phyloP scores from a whole-genome alignment of 768 basidiomycete species.

The Collybia sordida region DNA sequence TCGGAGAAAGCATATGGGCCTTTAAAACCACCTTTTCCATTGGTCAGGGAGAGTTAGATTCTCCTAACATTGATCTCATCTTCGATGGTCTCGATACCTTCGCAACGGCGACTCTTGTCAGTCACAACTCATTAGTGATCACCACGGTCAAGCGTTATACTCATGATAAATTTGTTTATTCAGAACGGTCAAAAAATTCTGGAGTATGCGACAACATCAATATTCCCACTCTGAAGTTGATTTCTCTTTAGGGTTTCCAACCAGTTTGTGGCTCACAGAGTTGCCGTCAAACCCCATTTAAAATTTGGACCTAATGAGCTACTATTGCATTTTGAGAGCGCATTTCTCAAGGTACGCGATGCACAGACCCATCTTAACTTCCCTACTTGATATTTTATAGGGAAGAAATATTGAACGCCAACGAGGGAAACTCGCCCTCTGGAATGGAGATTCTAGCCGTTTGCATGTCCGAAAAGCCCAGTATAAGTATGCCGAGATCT shows the following conservation, averaged over 20 bases:
- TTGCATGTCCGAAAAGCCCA: conserved; percentile 92
- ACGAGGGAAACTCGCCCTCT: conserved; percentile 59
- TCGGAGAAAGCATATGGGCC: conserved; percentile 84
- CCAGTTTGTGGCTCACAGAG: conserved; percentile 80
- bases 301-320: conserved; percentile 65
- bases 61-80: conserved; percentile 65
- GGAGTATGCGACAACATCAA: conserved; percentile 36
- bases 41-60: conserved; percentile 42
- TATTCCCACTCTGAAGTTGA: conserved; percentile 1
- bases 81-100: conserved; percentile 95
- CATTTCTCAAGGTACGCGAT: conserved; percentile 59
- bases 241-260: conserved; percentile 58
- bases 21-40: conserved; percentile 71
- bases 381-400: conserved; percentile 26
- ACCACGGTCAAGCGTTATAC: not conserved
- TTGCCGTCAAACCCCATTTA: conserved; percentile 53
- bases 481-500: conserved; percentile 63
- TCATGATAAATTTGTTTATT: too few relatives aligned
- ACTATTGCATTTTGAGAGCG: conserved; percentile 67
- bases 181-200: conserved; percentile 78
- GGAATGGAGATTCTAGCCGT: conserved; percentile 93
- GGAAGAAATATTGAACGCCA: conserved; percentile 73
- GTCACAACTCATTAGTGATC: conserved; percentile 17
- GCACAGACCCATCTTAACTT: not conserved
- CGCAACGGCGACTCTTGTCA: conserved; percentile 66